Conservation (phyloP, 768 basidiomycete species). For the Galerina sulciceps region DNA sequence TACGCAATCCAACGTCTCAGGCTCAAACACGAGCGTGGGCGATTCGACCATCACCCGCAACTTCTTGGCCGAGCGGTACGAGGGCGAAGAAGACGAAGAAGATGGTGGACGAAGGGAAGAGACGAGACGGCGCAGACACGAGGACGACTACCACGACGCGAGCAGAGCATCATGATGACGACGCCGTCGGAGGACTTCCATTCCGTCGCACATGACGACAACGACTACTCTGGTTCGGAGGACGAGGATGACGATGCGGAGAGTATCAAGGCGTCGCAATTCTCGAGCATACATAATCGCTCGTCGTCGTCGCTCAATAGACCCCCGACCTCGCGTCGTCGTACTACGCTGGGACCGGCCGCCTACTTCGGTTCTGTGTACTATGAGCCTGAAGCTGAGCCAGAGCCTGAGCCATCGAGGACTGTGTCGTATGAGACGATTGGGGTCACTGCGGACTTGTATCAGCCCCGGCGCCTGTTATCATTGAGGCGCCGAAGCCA, state of each 20-base stretch:
- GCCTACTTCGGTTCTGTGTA: not conserved
- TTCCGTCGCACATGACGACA: slow-evolving; percentile 75
- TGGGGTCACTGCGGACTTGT: slow-evolving; percentile 42
- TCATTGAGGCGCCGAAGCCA: slow-evolving; percentile 52
- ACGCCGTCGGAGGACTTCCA: slow-evolving; percentile 80
- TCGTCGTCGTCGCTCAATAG: slow-evolving; percentile 28
- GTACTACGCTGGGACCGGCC: slow-evolving; percentile 30
- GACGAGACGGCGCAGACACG: slow-evolving; percentile 66
- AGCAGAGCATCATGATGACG: slow-evolving; percentile 69
- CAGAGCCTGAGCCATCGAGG: not conserved
- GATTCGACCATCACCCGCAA: slow-evolving; percentile 45
- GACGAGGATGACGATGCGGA: slow-evolving; percentile 68
- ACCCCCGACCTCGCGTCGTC: slow-evolving; percentile 30
- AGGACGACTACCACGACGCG: slow-evolving; percentile 84
- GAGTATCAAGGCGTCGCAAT: slow-evolving; percentile 73
- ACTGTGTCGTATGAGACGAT: slow-evolving; percentile 59
- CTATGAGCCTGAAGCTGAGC: not conserved
- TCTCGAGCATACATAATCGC: slow-evolving; percentile 29
- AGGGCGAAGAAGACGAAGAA: slow-evolving; percentile 28
- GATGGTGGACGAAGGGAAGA: slow-evolving; percentile 54
- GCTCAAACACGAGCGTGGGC: slow-evolving; percentile 30
- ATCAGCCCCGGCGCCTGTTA: slow-evolving; percentile 40
- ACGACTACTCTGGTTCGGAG: slow-evolving; percentile 57
- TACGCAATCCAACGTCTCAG: slow-evolving; percentile 47
- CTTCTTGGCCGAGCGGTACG: slow-evolving; percentile 35